Evolutionary conservation across 1,284 basidiomycete genomes (phyloP).

Genomic region (Fomitopsis pinicola): DNA sequence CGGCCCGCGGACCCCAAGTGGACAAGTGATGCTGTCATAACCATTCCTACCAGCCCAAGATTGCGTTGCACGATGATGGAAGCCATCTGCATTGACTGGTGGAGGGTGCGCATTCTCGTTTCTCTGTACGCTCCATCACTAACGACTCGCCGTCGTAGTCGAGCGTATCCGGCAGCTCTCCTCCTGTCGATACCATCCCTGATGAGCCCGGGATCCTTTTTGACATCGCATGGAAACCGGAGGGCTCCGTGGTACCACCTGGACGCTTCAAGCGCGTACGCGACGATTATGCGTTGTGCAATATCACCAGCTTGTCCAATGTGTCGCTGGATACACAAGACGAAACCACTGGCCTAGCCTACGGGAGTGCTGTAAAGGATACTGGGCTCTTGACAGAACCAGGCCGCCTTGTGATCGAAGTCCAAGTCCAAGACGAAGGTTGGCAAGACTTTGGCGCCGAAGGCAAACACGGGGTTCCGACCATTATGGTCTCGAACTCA

Average conservation of each 20-base stretch:
- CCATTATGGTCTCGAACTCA: constrained; percentile 52
- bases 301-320: neutral
- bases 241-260: constrained; percentile 47
- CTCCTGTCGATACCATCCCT: constrained; percentile 30
- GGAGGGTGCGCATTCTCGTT: constrained; percentile 33
- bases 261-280: constrained; percentile 30
- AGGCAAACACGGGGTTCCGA: constrained; percentile 28
- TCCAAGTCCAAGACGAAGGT: neutral
- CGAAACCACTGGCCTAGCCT: neutral
- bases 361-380: neutral
- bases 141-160: neutral
- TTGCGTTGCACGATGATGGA: constrained; percentile 47
- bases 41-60: constrained; percentile 50
- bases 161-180: constrained; percentile 26
- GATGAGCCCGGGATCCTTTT: constrained; percentile 5
- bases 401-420: neutral
- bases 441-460: neutral
- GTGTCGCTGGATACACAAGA: neutral
- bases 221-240: constrained; percentile 40
- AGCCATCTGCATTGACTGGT: constrained; percentile 43
- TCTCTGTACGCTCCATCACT: neutral
- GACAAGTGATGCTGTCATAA: constrained; percentile 19
- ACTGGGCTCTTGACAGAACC: neutral
- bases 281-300: neutral
- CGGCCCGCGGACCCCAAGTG: constrained; percentile 1